phyloP scores from a whole-genome alignment of 1,284 basidiomycete genomes.

The Heterobasidion annosum region DNA sequence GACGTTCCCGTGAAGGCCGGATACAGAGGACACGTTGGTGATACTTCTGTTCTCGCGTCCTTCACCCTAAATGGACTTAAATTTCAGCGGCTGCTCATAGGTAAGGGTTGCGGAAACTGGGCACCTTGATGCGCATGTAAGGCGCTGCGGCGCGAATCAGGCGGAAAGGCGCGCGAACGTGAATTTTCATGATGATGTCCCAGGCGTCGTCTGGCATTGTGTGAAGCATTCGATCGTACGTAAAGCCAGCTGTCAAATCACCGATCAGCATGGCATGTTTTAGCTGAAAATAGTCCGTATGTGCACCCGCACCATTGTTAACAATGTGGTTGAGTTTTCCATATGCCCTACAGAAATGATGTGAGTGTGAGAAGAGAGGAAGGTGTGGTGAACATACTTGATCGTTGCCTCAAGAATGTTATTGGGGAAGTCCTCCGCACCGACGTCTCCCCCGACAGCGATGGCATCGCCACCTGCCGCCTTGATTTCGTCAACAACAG shows the following conservation, averaged over 20 bases:
- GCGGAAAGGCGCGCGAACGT: conserved; percentile 78
- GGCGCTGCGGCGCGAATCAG: conserved; percentile 80
- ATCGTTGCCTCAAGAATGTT: conserved; percentile 71
- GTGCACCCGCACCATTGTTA: conserved; percentile 51
- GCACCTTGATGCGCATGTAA: conserved; percentile 75
- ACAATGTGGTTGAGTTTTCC: conserved; percentile 83
- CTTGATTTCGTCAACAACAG: conserved; percentile 70
- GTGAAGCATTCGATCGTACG: conserved; percentile 84
- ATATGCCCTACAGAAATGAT: conserved; percentile 41
- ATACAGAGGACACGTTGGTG: conserved; percentile 69
- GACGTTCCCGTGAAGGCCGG: conserved; percentile 76
- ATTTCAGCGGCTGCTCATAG: neutral
- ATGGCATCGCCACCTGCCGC: conserved; percentile 66
- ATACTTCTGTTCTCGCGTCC: conserved; percentile 65
- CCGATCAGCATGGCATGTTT: neutral
- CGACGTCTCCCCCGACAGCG: conserved; percentile 67
- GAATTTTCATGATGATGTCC: conserved; percentile 77
- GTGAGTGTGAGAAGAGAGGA: neutral
- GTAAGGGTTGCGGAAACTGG: neutral
- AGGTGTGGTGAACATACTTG: conserved; percentile 36
- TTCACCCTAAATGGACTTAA: conserved; percentile 21
- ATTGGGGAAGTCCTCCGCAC: conserved; percentile 76
- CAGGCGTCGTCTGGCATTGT: conserved; percentile 79
- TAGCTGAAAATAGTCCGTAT: conserved; percentile 3
- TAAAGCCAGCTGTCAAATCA: conserved; percentile 60